A percentile compares a stretch with the other conserved stretches of the same genome.
Conservation (phyloP, 257 asterid species). For the Prunella vulgaris region DNA sequence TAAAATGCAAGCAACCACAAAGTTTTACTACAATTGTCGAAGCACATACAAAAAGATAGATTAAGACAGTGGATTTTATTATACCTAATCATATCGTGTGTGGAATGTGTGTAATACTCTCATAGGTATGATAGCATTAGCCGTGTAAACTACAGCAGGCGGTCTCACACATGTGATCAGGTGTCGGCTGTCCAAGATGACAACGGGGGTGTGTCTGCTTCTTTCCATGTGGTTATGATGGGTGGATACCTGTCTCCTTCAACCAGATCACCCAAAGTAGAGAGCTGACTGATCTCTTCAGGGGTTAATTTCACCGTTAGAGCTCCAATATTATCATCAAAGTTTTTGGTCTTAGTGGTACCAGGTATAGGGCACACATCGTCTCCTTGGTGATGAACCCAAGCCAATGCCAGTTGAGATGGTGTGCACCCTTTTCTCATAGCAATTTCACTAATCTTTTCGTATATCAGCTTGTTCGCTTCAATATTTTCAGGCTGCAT, state of each 20-base stretch:
- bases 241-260: conserved; percentile 20
- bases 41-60: neutral
- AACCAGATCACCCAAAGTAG: conserved; percentile 17
- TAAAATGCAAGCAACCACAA: neutral
- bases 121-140: too few relatives aligned
- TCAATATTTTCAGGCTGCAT: conserved; percentile 34
- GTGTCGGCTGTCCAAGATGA: conserved; percentile 23
- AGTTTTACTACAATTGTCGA: neutral
- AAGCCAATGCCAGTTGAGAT: conserved; percentile 39
- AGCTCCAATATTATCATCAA: conserved; percentile 30
- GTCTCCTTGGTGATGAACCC: conserved; percentile 47
- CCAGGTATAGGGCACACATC: conserved; percentile 44
- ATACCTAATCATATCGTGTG: neutral
- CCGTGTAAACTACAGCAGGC: neutral
- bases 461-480: conserved; percentile 26
- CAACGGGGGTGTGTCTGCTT: conserved; percentile 26
- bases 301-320: conserved; percentile 17
- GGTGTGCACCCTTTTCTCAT: conserved; percentile 35
- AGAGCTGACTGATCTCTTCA: conserved; percentile 29
- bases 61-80: neutral
- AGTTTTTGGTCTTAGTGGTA: conserved; percentile 36
- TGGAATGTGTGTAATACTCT: too few relatives aligned
- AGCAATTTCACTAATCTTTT: conserved; percentile 30
- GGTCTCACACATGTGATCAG: neutral
- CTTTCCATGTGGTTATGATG: conserved; percentile 11